Percentiles rank a stretch among this genome's conserved stretches.
Conservation (phyloP, 2,329 filamentous ascomycete species). For the Aspergillus tanneri region DNA sequence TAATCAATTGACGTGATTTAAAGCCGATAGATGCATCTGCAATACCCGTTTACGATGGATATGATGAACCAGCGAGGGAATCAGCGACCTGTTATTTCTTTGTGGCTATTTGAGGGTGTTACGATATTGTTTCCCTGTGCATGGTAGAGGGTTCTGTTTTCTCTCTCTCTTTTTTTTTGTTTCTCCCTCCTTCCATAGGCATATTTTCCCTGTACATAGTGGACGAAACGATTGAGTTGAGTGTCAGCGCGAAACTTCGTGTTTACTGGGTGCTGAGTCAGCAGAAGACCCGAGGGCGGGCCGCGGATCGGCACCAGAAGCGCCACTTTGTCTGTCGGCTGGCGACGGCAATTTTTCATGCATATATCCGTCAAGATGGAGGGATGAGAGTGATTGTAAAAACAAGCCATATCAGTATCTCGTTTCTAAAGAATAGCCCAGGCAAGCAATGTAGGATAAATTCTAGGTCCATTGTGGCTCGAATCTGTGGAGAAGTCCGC, state of each 20-base stretch:
- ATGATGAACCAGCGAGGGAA: too few relatives aligned
- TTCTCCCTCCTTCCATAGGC: too few relatives aligned
- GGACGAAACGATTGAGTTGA: conserved; percentile 23
- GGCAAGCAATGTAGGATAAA: too few relatives aligned
- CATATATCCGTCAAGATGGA: conserved; percentile 2
- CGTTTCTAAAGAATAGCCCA: too few relatives aligned
- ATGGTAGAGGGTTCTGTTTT: conserved; percentile 19
- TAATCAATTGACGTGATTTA: too few relatives aligned
- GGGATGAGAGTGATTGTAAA: background rate
- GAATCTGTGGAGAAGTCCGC: background rate
- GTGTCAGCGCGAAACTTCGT: background rate
- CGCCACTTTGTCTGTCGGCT: conserved; percentile 15
- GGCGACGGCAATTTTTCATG: conserved; percentile 16
- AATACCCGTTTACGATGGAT: too few relatives aligned
- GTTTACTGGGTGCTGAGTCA: too few relatives aligned
- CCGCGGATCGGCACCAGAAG: conserved; percentile 27
- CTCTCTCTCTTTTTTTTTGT: conserved; percentile 2
- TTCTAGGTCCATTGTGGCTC: too few relatives aligned
- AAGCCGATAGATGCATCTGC: too few relatives aligned
- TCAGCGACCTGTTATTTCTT: conserved; percentile 4
- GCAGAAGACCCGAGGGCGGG: conserved; percentile 13
- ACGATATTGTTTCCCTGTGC: conserved; percentile 16
- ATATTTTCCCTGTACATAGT: conserved; percentile 30
- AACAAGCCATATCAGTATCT: too few relatives aligned
- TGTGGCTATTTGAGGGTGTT: conserved; percentile 3